A percentile compares a stretch with the other conserved stretches of the same genome.
Evolutionary conservation across 202 grass and related monocot genomes (phyloP).

Genomic region (Elaeis oleifera): DNA sequence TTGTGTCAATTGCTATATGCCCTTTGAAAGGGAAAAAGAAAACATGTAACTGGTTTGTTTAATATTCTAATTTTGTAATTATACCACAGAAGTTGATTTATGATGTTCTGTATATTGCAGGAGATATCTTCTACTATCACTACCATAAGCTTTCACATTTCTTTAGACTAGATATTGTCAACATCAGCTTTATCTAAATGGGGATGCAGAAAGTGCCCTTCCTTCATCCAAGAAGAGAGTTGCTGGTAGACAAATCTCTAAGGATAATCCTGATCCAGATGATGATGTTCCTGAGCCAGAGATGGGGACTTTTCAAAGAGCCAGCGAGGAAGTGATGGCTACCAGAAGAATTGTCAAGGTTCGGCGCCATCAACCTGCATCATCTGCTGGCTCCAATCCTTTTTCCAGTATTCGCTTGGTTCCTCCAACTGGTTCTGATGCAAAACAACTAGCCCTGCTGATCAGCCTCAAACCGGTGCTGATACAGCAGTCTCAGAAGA

Average conservation of each 20-base stretch:
- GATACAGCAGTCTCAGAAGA: constrained; percentile 10
- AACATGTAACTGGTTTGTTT: too few species aligned
- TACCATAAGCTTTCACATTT: too few species aligned
- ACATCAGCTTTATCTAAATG: constrained; percentile 26
- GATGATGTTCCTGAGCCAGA: constrained; percentile 50
- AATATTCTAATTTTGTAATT: too few species aligned
- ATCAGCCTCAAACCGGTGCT: constrained; percentile 32
- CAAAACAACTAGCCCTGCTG: constrained; percentile 26
- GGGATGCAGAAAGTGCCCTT: constrained; percentile 45
- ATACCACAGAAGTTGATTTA: too few species aligned
- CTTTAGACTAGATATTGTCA: too few species aligned
- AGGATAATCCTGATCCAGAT: constrained; percentile 81
- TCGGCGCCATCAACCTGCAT: constrained; percentile 40
- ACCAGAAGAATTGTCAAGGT: constrained; percentile 76
- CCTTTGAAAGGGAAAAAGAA: too few species aligned
- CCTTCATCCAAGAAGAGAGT: constrained; percentile 78
- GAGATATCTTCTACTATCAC: too few species aligned
- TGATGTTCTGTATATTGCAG: too few species aligned
- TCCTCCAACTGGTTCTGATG: constrained; percentile 33
- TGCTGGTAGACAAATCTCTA: constrained; percentile 73
- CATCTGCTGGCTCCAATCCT: constrained; percentile 61
- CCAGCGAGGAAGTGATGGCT: constrained; percentile 97
- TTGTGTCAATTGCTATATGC: too few species aligned
- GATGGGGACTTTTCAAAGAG: constrained; percentile 79
- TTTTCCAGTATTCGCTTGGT: constrained; percentile 68